Conservation (phyloP, 1,284 basidiomycete genomes). For the Malassezia psittaci region DNA sequence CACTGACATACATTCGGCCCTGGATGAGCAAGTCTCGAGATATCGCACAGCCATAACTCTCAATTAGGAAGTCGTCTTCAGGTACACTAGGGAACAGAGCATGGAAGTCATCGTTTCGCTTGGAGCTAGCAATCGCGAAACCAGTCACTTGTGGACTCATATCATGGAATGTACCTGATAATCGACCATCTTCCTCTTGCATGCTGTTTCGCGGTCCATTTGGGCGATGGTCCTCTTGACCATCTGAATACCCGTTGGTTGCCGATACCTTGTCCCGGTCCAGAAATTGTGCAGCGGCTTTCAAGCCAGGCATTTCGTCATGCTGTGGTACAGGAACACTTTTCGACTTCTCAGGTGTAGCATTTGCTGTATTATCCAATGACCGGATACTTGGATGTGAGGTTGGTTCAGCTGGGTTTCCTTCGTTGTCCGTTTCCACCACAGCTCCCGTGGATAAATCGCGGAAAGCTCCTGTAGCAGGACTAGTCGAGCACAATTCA, state of each 20-base stretch:
- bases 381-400: slow-evolving; percentile 7
- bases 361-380: neutral
- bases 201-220: neutral
- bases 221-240: neutral
- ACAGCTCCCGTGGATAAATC: slow-evolving; percentile 14
- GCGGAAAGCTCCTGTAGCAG: slow-evolving; percentile 12
- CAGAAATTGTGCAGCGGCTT: slow-evolving; percentile 10
- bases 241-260: neutral
- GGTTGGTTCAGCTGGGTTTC: slow-evolving; percentile 11
- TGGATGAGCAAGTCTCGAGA: slow-evolving; percentile 94
- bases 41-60: slow-evolving; percentile 93
- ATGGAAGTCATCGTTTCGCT: slow-evolving; percentile 91
- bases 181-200: neutral
- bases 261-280: neutral
- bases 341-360: neutral
- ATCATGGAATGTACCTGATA: slow-evolving; percentile 20
- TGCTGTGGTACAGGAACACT: neutral
- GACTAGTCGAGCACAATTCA: neutral
- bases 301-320: slow-evolving; percentile 1
- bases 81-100: slow-evolving; percentile 73
- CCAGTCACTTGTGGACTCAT: slow-evolving; percentile 52
- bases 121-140: slow-evolving; percentile 91
- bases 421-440: slow-evolving; percentile 15
- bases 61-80: slow-evolving; percentile 94
- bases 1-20: slow-evolving; percentile 89